Evolutionary conservation across 176 grass and related monocot genomes (phyloP).

Genomic region (Leersia perrieri): DNA sequence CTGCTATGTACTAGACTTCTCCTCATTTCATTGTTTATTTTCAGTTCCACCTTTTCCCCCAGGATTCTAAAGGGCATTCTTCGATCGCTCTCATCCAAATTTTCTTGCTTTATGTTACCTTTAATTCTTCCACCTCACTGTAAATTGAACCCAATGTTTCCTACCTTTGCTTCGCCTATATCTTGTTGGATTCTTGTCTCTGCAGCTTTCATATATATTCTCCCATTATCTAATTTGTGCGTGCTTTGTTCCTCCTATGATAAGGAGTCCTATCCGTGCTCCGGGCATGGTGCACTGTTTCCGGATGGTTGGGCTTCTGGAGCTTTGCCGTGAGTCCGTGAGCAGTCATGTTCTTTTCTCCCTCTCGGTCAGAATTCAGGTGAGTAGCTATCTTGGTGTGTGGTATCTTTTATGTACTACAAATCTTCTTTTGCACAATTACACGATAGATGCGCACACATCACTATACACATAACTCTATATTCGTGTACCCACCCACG

Average conservation of each 20-base stretch:
- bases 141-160: background rate
- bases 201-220: conserved; percentile 23
- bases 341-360: conserved; percentile 15
- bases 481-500: too few species aligned
- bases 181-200: conserved; percentile 1
- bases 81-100: conserved; percentile 8
- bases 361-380: conserved; percentile 24
- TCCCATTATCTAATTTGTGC: conserved; percentile 14
- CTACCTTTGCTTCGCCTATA: background rate
- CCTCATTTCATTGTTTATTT: background rate
- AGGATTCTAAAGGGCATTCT: background rate
- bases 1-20: background rate
- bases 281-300: conserved; percentile 1
- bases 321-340: background rate
- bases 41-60: background rate
- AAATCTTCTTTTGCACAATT: too few species aligned
- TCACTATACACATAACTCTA: too few species aligned
- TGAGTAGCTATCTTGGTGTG: conserved; percentile 23
- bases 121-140: background rate
- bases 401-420: background rate
- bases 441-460: too few species aligned
- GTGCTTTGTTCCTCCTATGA: background rate
- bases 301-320: conserved; percentile 15
- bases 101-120: background rate
- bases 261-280: background rate